These are phyloP conservation scores for Pichia pseudocactophila DNA, from an alignment of 805 yeast species.

Conservation along the genomic window DNA sequence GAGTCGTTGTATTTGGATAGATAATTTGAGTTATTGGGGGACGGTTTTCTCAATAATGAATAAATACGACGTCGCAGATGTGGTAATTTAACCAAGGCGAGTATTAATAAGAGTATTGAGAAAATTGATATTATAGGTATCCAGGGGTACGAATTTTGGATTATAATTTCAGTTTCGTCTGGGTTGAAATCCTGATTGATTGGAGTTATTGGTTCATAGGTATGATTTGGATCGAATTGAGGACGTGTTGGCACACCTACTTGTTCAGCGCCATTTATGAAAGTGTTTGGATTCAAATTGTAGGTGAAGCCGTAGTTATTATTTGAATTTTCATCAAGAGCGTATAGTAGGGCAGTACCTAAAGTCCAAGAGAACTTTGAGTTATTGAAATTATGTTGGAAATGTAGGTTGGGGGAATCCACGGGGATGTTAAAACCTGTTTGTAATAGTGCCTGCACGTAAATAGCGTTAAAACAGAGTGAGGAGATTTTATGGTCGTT, in stretches of 20 bases:
- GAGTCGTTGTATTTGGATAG: too few species aligned
- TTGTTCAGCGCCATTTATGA: background rate
- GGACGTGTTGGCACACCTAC: background rate
- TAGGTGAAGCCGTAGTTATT: background rate
- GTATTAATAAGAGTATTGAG: background rate
- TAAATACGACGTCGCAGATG: too few species aligned
- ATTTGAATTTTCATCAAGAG: slow-evolving; percentile 39
- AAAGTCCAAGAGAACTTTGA: slow-evolving; percentile 89
- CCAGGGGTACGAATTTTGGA: background rate
- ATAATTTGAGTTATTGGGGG: too few species aligned
- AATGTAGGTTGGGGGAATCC: slow-evolving; percentile 32
- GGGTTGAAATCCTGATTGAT: background rate
- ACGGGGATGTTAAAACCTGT: slow-evolving; percentile 53
- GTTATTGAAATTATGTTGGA: slow-evolving; percentile 61
- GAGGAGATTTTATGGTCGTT: slow-evolving; percentile 38
- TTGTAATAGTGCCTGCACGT: slow-evolving; percentile 50
- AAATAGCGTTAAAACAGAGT: slow-evolving; percentile 53
- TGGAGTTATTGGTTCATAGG: background rate
- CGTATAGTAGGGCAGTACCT: slow-evolving; percentile 64
- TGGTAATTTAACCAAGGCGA: too few species aligned
- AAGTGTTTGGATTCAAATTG: background rate
- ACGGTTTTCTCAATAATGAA: too few species aligned
- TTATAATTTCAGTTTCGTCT: background rate
- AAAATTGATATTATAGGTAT: too few species aligned
- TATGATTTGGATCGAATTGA: background rate